Evolutionary conservation across 2,329 filamentous ascomycete species (phyloP), one percentile per base, ranked within the genome.

Genomic region (Penicillium olsonii): DNA sequence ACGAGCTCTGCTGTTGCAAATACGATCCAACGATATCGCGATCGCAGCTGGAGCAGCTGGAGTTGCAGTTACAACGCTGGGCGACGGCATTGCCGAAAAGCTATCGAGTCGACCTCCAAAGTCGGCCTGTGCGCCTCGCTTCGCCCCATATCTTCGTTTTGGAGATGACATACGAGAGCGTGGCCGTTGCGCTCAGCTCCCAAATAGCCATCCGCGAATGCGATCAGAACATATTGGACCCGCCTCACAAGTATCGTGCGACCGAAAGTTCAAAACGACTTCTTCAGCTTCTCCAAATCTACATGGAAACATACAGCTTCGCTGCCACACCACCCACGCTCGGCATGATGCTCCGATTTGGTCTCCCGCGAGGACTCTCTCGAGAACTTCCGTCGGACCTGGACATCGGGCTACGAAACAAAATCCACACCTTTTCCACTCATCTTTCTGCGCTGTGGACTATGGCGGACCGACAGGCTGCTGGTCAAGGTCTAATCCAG

Each of bases 261-360:
- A 61, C 58, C 14, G 65, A 68, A 40, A 68, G 69, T 41, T 68
- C 68, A 4, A 65, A 68, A 37, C 63, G 69, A 11, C 55, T 71
- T 5, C 55, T 70, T 10, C 61, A 66, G 20, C 59, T 74, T 34
- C 55, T 75, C 8, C 69, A 68, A 27, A 55, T 59, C 52, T 66
- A 71, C 51, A 61, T 77, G 63, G 70, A 75, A 33, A 68, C 62
- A 14, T 73, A 71, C 52, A 71, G 72, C 24, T 68, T 68, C 47
- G 71, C 62, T 29, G 73, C 66, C 41, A 70, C 60, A 42, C 69
- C 55, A 53, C 73, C 66, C 47, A 79, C 67, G 0, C 73, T 73
- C 46, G 72, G 72, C 18, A 68, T 69, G 54, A 67, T 72, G 19
- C 59, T 74, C 22, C 68, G 63, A 33, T 65, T 65, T 45, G 66